Percentiles rank a stretch among this genome's conserved stretches.
Evolutionary conservation across 352 stramenopile genomes (phyloP).

Genomic region (Globisporangium cederbergense): DNA sequence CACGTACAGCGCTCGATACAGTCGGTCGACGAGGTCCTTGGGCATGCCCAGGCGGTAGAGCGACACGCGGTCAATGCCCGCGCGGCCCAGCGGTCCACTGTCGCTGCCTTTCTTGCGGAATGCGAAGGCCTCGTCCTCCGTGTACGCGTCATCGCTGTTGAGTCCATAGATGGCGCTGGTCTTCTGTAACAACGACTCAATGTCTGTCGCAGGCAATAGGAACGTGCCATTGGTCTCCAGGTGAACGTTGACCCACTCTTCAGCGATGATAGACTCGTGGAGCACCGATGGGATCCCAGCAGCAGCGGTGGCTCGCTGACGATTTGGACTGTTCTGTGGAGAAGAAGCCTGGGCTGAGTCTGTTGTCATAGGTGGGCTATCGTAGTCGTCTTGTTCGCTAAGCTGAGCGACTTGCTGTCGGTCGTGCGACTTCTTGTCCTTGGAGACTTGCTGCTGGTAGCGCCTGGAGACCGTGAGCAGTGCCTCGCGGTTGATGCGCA

Average conservation of each 20-base stretch:
- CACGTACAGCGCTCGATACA: slow-evolving; percentile 81
- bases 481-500: slow-evolving; percentile 58
- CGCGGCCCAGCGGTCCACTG: slow-evolving; percentile 41
- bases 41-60: slow-evolving; percentile 75
- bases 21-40: slow-evolving; percentile 68
- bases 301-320: slow-evolving; percentile 12
- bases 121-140: slow-evolving; percentile 37
- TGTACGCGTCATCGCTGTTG: slow-evolving; percentile 32
- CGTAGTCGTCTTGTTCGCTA: background rate
- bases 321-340: slow-evolving; percentile 12
- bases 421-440: slow-evolving; percentile 1
- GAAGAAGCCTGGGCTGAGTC: background rate
- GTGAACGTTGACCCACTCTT: slow-evolving; percentile 81
- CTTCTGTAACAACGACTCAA: slow-evolving; percentile 35
- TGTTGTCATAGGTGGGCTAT: background rate
- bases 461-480: slow-evolving; percentile 22
- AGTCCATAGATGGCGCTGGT: slow-evolving; percentile 18
- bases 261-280: slow-evolving; percentile 65
- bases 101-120: slow-evolving; percentile 38
- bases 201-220: slow-evolving; percentile 46
- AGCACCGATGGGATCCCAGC: slow-evolving; percentile 29
- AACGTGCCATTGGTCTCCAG: slow-evolving; percentile 51
- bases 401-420: background rate
- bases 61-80: slow-evolving; percentile 68
- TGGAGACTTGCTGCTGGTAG: slow-evolving; percentile 17